Evolutionary conservation across 352 stramenopile species (phyloP).

Genomic region (Pythium rishiriense): DNA sequence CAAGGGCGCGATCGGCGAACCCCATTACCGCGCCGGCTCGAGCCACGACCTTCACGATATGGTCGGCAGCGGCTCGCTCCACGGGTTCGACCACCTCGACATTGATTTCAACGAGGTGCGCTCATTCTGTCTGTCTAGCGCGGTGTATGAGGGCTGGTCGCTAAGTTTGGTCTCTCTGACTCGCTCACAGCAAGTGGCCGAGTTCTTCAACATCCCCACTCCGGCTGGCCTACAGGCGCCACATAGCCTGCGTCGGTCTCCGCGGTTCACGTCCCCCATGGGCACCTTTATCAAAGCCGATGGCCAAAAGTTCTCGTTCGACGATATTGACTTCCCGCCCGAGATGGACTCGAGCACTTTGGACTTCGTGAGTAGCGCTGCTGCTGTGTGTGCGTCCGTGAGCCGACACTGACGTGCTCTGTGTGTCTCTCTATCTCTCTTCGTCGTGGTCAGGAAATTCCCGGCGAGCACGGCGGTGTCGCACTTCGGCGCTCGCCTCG

Average conservation of each 20-base stretch:
- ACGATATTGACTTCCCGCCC: slow-evolving; percentile 72
- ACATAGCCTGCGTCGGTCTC: slow-evolving; percentile 73
- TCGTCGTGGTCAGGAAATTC: slow-evolving; percentile 62
- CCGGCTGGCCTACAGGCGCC: slow-evolving; percentile 57
- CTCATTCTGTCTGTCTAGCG: background rate
- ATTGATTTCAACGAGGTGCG: slow-evolving; percentile 75
- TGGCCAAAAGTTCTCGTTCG: slow-evolving; percentile 83
- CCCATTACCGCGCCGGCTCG: slow-evolving; percentile 7
- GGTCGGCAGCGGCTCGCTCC: slow-evolving; percentile 50
- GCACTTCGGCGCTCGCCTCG: slow-evolving; percentile 72
- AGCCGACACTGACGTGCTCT: background rate
- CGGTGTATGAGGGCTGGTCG: too few species aligned
- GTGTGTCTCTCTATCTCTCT: background rate
- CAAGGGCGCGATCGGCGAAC: slow-evolving; percentile 26
- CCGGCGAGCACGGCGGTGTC: slow-evolving; percentile 53
- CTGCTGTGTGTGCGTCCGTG: background rate
- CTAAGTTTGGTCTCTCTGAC: background rate
- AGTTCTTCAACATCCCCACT: slow-evolving; percentile 81
- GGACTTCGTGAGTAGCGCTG: slow-evolving; percentile 64
- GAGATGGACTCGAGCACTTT: slow-evolving; percentile 73
- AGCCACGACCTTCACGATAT: slow-evolving; percentile 69
- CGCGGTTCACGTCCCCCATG: slow-evolving; percentile 65
- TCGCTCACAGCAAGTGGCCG: slow-evolving; percentile 61
- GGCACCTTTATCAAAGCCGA: slow-evolving; percentile 67
- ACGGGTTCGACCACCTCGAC: slow-evolving; percentile 82